These are phyloP conservation scores for Cenchrus americanus DNA, from an alignment of 176 grass and related monocot species.

Conservation along the genomic window DNA sequence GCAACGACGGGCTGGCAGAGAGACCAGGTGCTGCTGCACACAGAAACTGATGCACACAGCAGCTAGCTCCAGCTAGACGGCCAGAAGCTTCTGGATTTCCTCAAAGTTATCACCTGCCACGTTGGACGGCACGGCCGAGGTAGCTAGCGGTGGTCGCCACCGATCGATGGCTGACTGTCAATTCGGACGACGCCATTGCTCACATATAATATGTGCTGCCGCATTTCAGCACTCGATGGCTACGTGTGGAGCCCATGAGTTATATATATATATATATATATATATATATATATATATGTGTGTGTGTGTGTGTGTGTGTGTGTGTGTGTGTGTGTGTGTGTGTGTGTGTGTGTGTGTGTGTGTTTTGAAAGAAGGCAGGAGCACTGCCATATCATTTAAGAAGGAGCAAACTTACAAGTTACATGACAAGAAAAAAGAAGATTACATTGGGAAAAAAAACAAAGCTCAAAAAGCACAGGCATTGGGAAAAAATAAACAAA, in stretches of 20 bases:
- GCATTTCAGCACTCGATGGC: constrained; percentile 8
- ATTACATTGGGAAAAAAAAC: too few relatives aligned
- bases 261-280: neutral
- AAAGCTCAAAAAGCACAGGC: too few relatives aligned
- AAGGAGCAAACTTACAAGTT: too few relatives aligned
- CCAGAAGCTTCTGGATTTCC: constrained; percentile 23
- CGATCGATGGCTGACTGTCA: constrained; percentile 1
- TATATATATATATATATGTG: too few relatives aligned
- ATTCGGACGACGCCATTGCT: constrained; percentile 6
- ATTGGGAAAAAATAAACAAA: too few relatives aligned
- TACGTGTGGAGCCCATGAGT: constrained; percentile 5
- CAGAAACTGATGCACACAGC: neutral
- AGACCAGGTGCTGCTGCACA: neutral
- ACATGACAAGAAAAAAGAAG: too few relatives aligned
- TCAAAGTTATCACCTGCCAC: constrained; percentile 20
- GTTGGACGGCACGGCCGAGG: constrained; percentile 18
- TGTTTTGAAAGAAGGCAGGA: too few relatives aligned
- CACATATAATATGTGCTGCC: neutral
- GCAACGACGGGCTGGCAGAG: neutral
- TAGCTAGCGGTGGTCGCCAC: neutral
- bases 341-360: too few relatives aligned
- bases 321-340: too few relatives aligned
- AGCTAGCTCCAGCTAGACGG: neutral
- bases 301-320: too few relatives aligned
- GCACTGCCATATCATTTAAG: too few relatives aligned